Base-by-base conservation (phyloP, 2,329 filamentous ascomycete species). In the Elsinoe australis region DNA sequence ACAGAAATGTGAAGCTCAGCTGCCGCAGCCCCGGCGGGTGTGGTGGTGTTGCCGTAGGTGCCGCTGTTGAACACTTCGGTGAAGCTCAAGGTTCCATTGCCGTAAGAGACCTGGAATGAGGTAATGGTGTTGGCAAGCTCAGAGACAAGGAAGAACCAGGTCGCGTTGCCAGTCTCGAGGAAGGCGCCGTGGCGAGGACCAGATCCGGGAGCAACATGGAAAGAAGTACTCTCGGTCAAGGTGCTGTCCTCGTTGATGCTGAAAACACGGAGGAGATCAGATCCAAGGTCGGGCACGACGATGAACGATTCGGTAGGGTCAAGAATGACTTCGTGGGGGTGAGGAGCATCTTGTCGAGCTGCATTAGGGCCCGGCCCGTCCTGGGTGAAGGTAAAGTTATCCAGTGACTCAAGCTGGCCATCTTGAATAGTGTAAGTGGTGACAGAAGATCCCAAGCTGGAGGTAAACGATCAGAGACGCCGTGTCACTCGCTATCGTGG, bases 1-100 rank as follows among this genome's bases (percentile, higher is more conserved):
- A 60, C 21, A 56, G 60, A 59, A 5, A 79, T 62, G 36, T 68
- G 66, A n/a, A 80, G 66, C 59, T 79, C 77, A 21, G 74, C 75
- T 0, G 74, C 72, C 52, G 76, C 77, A 53, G 72, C 70, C 12
- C 69, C 71, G 1, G 58, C 54, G 3, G 70, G 70, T 2, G 69
- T 61, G 1, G 67, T 60, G 48, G 62, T 63, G 22, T 69, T 70
- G 4, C 71, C 67, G 53, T 72, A 73, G 0, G 74, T 75, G 1
- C 70, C 70, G 6, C 71, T 58, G 1, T 67, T 69, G 56, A 74
- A 69, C 15, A 68, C 64, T 51, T 68, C 62, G 1, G 60, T 61
- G 33, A 80, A 71, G 1, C 58, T 52, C 14, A 80, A 60, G 49
- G 75, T 78, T 12, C 63, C 64, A 4, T 55, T 59, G 3, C 57